Base-by-base conservation (phyloP, 768 basidiomycete species). In the Infundibulicybe gibba region DNA sequence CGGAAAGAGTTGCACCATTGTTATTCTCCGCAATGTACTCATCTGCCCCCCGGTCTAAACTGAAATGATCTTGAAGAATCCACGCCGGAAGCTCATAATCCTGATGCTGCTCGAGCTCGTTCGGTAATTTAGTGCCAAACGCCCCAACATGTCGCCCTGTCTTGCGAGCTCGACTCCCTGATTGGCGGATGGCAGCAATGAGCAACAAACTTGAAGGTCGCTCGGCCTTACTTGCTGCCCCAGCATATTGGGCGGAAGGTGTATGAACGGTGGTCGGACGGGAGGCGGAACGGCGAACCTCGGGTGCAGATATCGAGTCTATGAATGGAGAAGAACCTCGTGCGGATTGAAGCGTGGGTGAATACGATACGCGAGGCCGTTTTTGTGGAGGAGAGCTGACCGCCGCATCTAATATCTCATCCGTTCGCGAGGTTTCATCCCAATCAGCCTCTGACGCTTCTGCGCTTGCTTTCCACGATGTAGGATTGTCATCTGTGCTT, bases 21-120 rank as follows among this genome's bases (percentile, higher is more conserved):
- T 25, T 25, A 25, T 25, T 25, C 25, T 25, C 25, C 8, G n/a
- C n/a, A 25, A 4, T 25, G 25, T 25, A 25, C 25, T 25, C 25
- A 25, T 25, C 25, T 25, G 25, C 25, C 3, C 25, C 25, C 25
- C 25, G 25, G 25, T 25, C 25, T 8, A 25, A 38, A 11, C 53
- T 55, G 31, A 50, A 44, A 14, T 56, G 55, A 20, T 52, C 48
- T 41, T 52, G 47, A 20, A 44, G 43, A 52, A 83, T 55, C 81
- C 80, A 85, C 15, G 62, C 50, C 0, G 86, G 85, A 32, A 83
- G 62, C 53, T 75, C 71, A 54, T 77, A 87, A 37, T 85, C 82
- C 50, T 63, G 68, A 25, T 65, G 49, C 44, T 75, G 71, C 49
- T 74, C 72, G 32, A 81, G 49, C 32, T 69, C 74, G 1, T 58